phyloP scores from a whole-genome alignment of 75 land plant genomes.

The Adiantum capillusveneris region DNA sequence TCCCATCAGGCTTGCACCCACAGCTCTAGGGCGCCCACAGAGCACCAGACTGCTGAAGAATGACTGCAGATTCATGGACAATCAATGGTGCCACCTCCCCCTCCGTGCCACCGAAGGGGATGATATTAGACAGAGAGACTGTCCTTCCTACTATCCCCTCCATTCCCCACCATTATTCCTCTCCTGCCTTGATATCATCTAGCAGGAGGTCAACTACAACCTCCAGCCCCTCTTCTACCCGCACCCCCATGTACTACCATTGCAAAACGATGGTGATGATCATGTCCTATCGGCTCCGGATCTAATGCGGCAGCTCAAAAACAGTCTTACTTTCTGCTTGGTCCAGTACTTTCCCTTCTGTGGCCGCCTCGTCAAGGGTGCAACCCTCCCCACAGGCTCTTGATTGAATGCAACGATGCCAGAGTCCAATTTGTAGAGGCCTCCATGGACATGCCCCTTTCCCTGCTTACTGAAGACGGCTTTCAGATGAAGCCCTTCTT shows the following conservation, averaged over 20 bases:
- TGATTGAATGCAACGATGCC: neutral
- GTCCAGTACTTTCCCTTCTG: neutral
- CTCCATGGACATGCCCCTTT: neutral
- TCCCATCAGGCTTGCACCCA: too few species aligned
- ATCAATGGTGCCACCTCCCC: too few species aligned
- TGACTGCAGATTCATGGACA: too few species aligned
- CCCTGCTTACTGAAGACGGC: neutral
- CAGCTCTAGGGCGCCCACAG: too few species aligned
- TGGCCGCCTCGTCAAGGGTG: neutral
- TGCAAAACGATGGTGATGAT: neutral
- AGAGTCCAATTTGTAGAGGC: neutral
- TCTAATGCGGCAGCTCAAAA: neutral
- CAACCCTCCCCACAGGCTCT: neutral
- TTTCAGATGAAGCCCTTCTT: conserved; percentile 1
- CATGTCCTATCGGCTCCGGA: too few species aligned
- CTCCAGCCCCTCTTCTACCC: neutral
- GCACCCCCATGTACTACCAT: neutral
- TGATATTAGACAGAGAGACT: too few species aligned
- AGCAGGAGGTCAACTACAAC: neutral
- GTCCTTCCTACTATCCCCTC: too few species aligned
- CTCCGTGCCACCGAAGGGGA: too few species aligned
- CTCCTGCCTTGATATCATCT: neutral
- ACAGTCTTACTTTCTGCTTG: neutral
- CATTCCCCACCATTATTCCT: neutral
- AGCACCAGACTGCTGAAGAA: too few species aligned